Evolutionary conservation across 106 monocot genomes (phyloP).

Genomic region (Platanthera guangdongensis): DNA sequence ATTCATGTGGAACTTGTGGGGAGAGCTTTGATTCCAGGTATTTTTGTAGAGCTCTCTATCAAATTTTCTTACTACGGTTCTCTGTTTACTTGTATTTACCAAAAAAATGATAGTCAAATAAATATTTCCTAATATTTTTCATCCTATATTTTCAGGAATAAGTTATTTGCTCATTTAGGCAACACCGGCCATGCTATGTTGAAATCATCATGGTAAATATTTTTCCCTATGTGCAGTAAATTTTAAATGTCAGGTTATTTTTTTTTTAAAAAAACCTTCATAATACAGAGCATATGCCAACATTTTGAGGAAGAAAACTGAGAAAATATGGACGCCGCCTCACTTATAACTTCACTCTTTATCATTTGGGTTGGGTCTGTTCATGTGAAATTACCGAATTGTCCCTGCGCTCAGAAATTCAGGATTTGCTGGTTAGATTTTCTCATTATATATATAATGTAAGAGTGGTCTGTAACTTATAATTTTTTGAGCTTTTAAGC

Average conservation of each 20-base stretch:
- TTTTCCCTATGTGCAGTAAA: neutral
- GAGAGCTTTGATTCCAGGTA: slow-evolving; percentile 10
- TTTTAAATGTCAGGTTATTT: too few relatives aligned
- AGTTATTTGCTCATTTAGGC: slow-evolving; percentile 5
- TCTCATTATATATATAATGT: neutral
- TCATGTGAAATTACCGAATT: too few relatives aligned
- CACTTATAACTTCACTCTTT: neutral
- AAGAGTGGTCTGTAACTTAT: neutral
- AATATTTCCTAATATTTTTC: too few relatives aligned
- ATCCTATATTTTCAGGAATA: slow-evolving; percentile 2
- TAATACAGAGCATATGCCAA: neutral
- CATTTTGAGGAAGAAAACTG: neutral
- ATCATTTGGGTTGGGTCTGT: too few relatives aligned
- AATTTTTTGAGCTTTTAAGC: neutral
- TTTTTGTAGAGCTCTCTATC: neutral
- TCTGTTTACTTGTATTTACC: too few relatives aligned
- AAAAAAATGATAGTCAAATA: too few relatives aligned
- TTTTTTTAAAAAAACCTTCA: neutral
- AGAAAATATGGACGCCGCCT: neutral
- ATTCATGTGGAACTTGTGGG: slow-evolving; percentile 9
- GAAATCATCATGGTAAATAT: slow-evolving; percentile 6
- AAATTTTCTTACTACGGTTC: neutral
- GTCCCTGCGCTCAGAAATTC: too few relatives aligned
- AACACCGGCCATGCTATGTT: slow-evolving; percentile 8
- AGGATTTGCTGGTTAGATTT: neutral